Evolutionary conservation across 2,329 filamentous ascomycete genomes (phyloP).

Genomic region (Colletotrichum cereale): DNA sequence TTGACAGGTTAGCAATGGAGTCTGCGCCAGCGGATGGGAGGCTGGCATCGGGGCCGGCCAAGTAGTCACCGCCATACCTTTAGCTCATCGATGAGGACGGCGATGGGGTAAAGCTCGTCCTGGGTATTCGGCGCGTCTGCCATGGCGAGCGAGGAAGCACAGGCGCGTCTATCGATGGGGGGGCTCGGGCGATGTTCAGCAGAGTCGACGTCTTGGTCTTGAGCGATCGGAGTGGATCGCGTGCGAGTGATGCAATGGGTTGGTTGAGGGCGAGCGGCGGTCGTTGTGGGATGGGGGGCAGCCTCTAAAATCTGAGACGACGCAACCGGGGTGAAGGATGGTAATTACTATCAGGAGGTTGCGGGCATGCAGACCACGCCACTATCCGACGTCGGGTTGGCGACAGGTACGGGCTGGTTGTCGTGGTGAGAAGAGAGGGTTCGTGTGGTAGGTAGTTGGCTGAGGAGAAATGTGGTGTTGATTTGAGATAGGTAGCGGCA

Average conservation of each 20-base stretch:
- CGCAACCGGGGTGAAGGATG: constrained; percentile 37
- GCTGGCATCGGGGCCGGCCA: constrained; percentile 25
- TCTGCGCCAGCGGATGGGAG: constrained; percentile 41
- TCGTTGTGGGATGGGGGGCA: constrained; percentile 39
- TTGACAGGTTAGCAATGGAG: constrained; percentile 45
- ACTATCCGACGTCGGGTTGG: constrained; percentile 34
- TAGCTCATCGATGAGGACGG: constrained; percentile 98
- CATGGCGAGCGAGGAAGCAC: constrained; percentile 72
- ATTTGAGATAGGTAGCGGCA: constrained; percentile 32
- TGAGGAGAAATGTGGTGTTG: constrained; percentile 36
- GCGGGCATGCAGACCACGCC: constrained; percentile 38
- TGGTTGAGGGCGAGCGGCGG: constrained; percentile 38
- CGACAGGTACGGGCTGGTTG: constrained; percentile 27
- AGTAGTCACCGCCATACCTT: constrained; percentile 74
- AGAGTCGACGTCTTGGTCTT: constrained; percentile 33
- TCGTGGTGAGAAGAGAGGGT: constrained; percentile 25
- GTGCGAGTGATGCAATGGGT: constrained; percentile 48
- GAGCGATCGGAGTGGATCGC: constrained; percentile 45
- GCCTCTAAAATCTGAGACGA: constrained; percentile 41
- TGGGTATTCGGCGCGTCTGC: constrained; percentile 89
- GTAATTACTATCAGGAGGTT: constrained; percentile 29
- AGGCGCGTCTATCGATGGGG: constrained; percentile 47
- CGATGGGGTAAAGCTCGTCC: constrained; percentile 99
- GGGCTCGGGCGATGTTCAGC: constrained; percentile 27
- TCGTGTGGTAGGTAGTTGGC: constrained; percentile 20